phyloP scores from a whole-genome alignment of 2,329 filamentous ascomycete genomes.

The Parasarocladium wereldwijsianum region DNA sequence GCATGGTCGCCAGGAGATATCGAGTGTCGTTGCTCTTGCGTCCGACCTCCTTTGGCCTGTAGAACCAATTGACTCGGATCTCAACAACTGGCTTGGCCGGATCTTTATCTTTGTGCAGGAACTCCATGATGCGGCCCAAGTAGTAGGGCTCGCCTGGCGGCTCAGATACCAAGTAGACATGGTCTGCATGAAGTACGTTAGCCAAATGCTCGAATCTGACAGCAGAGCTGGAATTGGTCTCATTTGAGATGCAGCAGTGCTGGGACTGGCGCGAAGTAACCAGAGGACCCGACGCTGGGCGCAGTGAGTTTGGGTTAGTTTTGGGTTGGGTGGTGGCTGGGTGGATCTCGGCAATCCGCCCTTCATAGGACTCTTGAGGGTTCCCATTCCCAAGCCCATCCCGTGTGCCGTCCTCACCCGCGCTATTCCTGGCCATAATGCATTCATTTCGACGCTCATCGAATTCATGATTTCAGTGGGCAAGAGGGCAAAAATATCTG shows the following conservation, averaged over 20 bases:
- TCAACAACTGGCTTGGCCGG: slow-evolving; percentile 62
- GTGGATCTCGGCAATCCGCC: slow-evolving; percentile 8
- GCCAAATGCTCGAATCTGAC: too few relatives aligned
- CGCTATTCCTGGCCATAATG: too few relatives aligned
- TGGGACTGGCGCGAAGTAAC: slow-evolving; percentile 1
- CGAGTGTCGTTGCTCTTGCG: slow-evolving; percentile 84
- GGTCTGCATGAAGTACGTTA: slow-evolving; percentile 31
- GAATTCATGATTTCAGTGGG: background rate
- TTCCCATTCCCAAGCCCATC: slow-evolving; percentile 1
- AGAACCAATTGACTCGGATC: slow-evolving; percentile 95
- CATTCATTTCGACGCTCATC: background rate
- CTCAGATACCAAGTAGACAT: slow-evolving; percentile 95
- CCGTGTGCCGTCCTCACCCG: too few relatives aligned
- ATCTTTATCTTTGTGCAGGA: slow-evolving; percentile 70
- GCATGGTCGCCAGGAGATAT: slow-evolving; percentile 91
- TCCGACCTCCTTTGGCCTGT: slow-evolving; percentile 88
- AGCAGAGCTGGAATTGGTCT: slow-evolving; percentile 1
- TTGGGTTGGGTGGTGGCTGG: slow-evolving; percentile 3
- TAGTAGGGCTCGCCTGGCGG: slow-evolving; percentile 97
- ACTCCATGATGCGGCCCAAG: slow-evolving; percentile 95
- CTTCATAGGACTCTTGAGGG: background rate
- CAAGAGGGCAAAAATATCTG: slow-evolving; percentile 1
- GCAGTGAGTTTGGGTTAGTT: slow-evolving; percentile 7
- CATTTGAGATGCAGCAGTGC: slow-evolving; percentile 1
- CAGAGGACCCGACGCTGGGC: background rate